These are phyloP conservation scores for Grosmannia serpens DNA, from an alignment of 2,329 filamentous ascomycete genomes.

Conservation along the genomic window DNA sequence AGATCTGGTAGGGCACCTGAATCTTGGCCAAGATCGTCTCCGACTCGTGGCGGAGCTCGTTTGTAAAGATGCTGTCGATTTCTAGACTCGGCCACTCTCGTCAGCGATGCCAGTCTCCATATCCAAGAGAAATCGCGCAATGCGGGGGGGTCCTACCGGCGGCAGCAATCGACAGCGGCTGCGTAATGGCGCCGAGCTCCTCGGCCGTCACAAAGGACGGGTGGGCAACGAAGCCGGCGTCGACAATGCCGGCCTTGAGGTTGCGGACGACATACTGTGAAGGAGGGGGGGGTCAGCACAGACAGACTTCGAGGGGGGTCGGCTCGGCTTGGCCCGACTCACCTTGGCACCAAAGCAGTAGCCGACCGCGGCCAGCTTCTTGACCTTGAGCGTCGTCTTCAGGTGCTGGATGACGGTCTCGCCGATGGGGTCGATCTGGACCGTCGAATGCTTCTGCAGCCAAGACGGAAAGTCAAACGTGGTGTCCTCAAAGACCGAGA, in stretches of 20 bases:
- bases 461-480: conserved; percentile 31
- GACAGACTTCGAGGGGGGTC: background rate
- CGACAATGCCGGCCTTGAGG: conserved; percentile 44
- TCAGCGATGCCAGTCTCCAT: background rate
- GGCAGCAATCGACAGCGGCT: conserved; percentile 56
- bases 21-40: conserved; percentile 50
- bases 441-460: conserved; percentile 30
- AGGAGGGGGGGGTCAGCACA: background rate
- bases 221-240: conserved; percentile 64
- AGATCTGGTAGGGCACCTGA: conserved; percentile 61
- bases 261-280: conserved; percentile 56
- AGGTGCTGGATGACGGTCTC: conserved; percentile 44
- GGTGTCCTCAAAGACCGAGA: conserved; percentile 31
- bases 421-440: conserved; percentile 40
- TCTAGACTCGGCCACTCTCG: conserved; percentile 19
- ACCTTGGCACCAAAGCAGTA: conserved; percentile 71
- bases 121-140: too few species aligned
- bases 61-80: conserved; percentile 54
- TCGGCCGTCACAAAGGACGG: conserved; percentile 61
- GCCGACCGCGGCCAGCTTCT: conserved; percentile 52
- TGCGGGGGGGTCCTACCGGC: conserved; percentile 21
- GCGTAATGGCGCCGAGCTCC: conserved; percentile 54
- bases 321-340: background rate
- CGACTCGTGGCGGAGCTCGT: conserved; percentile 50
- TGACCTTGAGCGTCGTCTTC: conserved; percentile 40